Evolutionary conservation across 257 asterid genomes (phyloP).

Genomic region (Scutellaria galericulata): DNA sequence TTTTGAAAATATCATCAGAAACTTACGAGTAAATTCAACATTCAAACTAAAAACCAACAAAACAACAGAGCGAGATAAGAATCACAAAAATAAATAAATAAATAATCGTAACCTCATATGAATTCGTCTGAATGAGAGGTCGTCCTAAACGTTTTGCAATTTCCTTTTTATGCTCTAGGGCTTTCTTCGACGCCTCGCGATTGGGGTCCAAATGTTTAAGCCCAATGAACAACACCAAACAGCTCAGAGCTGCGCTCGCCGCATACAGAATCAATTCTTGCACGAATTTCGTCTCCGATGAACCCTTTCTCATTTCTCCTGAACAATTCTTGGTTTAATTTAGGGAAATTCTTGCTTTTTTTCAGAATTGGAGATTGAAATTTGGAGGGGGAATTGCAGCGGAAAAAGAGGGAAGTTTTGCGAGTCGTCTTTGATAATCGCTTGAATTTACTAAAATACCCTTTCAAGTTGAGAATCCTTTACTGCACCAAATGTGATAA

Average conservation of each 20-base stretch:
- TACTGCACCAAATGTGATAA: no score
- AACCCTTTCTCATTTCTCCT: slow-evolving; percentile 48
- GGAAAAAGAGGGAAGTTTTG: slow-evolving; percentile 28
- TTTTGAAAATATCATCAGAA: not conserved
- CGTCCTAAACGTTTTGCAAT: slow-evolving; percentile 90
- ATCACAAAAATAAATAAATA: not conserved
- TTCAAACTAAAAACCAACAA: not conserved
- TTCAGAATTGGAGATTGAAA: not conserved
- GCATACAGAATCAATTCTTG: slow-evolving; percentile 75
- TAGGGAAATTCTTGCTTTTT: slow-evolving; percentile 2
- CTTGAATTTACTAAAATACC: no score
- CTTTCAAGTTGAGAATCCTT: no score
- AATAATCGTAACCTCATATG: slow-evolving; percentile 69
- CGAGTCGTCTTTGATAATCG: slow-evolving; percentile 8
- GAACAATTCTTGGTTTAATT: not conserved
- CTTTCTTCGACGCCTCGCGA: slow-evolving; percentile 79
- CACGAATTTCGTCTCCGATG: slow-evolving; percentile 63
- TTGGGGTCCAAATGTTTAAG: slow-evolving; percentile 82
- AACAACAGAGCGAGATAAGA: not conserved
- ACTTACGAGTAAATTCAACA: not conserved
- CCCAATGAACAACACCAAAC: slow-evolving; percentile 76
- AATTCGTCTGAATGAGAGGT: slow-evolving; percentile 75
- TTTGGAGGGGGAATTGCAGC: slow-evolving; percentile 27
- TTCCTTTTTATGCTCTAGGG: slow-evolving; percentile 84
- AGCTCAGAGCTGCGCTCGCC: slow-evolving; percentile 90